Evolutionary conservation across 2,329 filamentous ascomycete genomes (phyloP), one percentile per base, ranked within the genome.

Genomic region (Phialocephala sp.): DNA sequence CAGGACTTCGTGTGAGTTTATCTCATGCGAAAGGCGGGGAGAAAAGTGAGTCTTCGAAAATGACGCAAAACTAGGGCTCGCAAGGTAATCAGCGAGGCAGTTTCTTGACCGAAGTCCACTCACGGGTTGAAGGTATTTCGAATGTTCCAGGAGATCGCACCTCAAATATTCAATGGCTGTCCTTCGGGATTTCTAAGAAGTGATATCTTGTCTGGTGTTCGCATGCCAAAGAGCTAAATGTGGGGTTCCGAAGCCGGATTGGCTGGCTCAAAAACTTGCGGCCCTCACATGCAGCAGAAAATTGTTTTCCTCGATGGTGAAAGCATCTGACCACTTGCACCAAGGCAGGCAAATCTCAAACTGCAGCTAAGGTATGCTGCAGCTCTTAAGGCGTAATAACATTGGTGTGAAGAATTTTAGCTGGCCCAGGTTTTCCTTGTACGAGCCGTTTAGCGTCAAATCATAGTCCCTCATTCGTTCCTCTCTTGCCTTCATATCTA

Each of bases 1-100:
- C 69, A 71, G 66, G 59, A 67, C 59, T 65, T 54, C 20, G 59
- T 61, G 61, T 50, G 62, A 32, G 58, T 65, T 66, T 72, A 73
- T 72, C 66, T 71, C 70, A 73, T 74, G 64, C 60, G 66, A 72
- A 72, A 67, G 69, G 73, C 69, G 72, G 72, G 71, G 69, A 64
- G 35, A 56, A 24, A 41, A 39, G 41, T 22, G 60, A 45, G 36
- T 24, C 15, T 50, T 54, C 36, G 52, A 71, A 72, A 72, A 71
- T 73, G 71, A 68, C 69, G 70, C 72, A 72, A 8, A 65, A 32
- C 70, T 67, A 61, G 27, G 18, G 18, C 15, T 18, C 4, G 24
- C 50, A 54, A 3, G 22, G 14, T 54, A 8, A 24, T 54, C 27
- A 54, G 50, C 24, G 50, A 54, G 50, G 35, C 24, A 54, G 18